Evolutionary conservation across 345 rosid genomes (phyloP).

Genomic region (Heritiera littoralis): DNA sequence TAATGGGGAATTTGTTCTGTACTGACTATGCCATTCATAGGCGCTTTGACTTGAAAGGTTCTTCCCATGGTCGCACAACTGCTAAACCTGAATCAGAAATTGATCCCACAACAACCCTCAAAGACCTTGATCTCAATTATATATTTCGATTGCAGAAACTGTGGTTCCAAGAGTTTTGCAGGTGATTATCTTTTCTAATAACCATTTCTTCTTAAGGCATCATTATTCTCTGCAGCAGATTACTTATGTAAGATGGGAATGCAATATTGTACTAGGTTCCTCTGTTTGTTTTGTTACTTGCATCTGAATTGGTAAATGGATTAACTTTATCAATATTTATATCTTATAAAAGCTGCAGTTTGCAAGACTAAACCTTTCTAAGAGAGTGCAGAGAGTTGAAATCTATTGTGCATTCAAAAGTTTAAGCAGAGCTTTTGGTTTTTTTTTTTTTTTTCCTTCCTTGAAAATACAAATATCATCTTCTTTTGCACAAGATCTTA

Average conservation of each 20-base stretch:
- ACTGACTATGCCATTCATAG: constrained; percentile 73
- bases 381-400: constrained; percentile 4
- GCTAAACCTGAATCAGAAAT: constrained; percentile 80
- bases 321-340: background rate
- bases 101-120: constrained; percentile 88
- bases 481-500: background rate
- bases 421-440: background rate
- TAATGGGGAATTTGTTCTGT: constrained; percentile 94
- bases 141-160: constrained; percentile 65
- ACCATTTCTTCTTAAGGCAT: background rate
- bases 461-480: background rate
- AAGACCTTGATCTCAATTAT: constrained; percentile 92
- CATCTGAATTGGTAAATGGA: background rate
- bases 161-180: constrained; percentile 92
- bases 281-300: background rate
- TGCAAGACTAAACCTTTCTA: background rate
- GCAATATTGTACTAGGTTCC: background rate
- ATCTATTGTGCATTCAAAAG: background rate
- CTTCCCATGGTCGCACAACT: constrained; percentile 91
- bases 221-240: background rate
- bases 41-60: constrained; percentile 94
- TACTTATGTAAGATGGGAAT: background rate
- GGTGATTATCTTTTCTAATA: constrained; percentile 40
- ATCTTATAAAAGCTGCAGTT: background rate
- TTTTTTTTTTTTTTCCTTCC: background rate